Evolutionary conservation across 768 basidiomycete species (phyloP).

Genomic region (Lentinula raphanica): DNA sequence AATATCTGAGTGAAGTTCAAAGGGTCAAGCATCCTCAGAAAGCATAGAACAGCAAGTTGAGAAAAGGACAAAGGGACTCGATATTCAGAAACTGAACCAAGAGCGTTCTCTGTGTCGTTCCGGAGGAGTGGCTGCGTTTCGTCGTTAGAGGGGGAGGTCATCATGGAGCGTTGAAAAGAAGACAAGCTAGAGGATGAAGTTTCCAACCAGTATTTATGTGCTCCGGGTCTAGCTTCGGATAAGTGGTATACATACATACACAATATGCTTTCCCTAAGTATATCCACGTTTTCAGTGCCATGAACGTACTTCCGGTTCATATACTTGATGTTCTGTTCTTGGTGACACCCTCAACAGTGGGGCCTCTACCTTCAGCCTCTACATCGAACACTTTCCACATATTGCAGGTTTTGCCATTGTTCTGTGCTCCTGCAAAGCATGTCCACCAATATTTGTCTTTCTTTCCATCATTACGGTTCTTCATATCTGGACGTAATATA

Average conservation of each 20-base stretch:
- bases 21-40: conserved; percentile 53
- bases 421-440: conserved; percentile 77
- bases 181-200: background rate
- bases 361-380: conserved; percentile 59
- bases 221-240: background rate
- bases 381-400: conserved; percentile 75
- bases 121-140: conserved; percentile 23
- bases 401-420: conserved; percentile 77
- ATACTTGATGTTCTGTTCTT: background rate
- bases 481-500: conserved; percentile 75
- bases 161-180: background rate
- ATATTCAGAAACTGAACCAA: conserved; percentile 7
- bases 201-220: background rate
- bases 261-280: background rate
- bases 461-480: conserved; percentile 51
- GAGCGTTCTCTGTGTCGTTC: conserved; percentile 26
- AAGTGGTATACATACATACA: background rate
- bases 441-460: conserved; percentile 73
- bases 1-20: conserved; percentile 61
- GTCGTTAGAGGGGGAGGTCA: conserved; percentile 2
- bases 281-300: background rate
- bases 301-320: background rate
- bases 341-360: conserved; percentile 23
- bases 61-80: conserved; percentile 44
- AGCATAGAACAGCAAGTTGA: conserved; percentile 52